phyloP scores from a whole-genome alignment of 768 basidiomycete species.

The Pholiota molesta region DNA sequence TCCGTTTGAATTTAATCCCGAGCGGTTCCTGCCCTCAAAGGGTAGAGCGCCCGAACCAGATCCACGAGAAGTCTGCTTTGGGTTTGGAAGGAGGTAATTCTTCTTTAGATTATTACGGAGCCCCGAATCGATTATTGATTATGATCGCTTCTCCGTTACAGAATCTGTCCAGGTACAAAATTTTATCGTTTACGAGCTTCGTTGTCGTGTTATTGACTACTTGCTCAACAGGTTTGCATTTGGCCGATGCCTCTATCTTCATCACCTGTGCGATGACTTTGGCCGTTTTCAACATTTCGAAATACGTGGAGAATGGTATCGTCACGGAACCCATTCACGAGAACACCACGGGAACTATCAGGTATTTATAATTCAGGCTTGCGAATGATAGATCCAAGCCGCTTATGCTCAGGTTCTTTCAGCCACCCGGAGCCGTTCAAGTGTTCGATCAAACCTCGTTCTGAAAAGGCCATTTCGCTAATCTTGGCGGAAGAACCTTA shows the following conservation, averaged over 20 bases:
- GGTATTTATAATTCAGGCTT: slow-evolving; percentile 34
- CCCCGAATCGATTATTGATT: slow-evolving; percentile 3
- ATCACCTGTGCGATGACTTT: slow-evolving; percentile 55
- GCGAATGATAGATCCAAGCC: not conserved
- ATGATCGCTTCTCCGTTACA: slow-evolving; percentile 20
- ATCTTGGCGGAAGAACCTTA: slow-evolving; percentile 48
- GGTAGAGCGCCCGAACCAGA: slow-evolving; percentile 50
- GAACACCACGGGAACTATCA: slow-evolving; percentile 66
- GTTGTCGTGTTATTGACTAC: slow-evolving; percentile 8
- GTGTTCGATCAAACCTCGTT: slow-evolving; percentile 63
- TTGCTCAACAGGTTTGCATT: slow-evolving; percentile 43
- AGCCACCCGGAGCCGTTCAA: slow-evolving; percentile 67
- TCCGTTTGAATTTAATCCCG: slow-evolving; percentile 60
- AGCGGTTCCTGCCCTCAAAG: slow-evolving; percentile 55
- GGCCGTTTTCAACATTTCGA: slow-evolving; percentile 54
- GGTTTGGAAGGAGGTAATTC: slow-evolving; percentile 67
- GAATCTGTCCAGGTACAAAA: slow-evolving; percentile 50
- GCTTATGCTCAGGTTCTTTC: slow-evolving; percentile 1
- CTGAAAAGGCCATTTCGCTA: slow-evolving; percentile 54
- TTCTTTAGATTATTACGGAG: slow-evolving; percentile 6
- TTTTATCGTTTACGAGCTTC: slow-evolving; percentile 4
- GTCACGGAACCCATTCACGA: slow-evolving; percentile 56
- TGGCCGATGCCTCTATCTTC: slow-evolving; percentile 58
- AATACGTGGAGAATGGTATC: slow-evolving; percentile 46
- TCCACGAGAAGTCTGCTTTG: slow-evolving; percentile 65